Evolutionary conservation across 306 rosid species (phyloP).

Genomic region (Acacia crassicarpa): DNA sequence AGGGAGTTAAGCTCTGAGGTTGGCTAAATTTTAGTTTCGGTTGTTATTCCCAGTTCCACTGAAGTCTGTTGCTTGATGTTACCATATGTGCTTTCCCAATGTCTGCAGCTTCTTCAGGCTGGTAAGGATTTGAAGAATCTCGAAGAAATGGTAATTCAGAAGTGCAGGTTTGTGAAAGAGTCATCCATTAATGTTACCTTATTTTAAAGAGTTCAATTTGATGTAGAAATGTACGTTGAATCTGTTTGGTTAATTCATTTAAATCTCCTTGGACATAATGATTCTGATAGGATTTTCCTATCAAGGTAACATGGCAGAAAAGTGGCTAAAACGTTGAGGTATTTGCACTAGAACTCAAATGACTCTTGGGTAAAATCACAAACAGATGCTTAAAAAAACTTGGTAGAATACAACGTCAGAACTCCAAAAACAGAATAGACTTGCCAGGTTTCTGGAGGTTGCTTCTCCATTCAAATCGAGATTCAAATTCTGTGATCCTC

Average conservation of each 20-base stretch:
- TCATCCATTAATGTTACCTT: background rate
- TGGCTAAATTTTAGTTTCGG: constrained; percentile 22
- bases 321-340: background rate
- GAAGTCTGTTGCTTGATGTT: constrained; percentile 11
- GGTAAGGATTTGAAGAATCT: constrained; percentile 56
- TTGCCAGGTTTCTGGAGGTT: background rate
- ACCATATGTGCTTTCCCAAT: constrained; percentile 8
- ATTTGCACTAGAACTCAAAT: background rate
- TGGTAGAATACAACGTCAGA: background rate
- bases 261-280: background rate
- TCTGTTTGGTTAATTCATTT: background rate
- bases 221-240: background rate
- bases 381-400: background rate
- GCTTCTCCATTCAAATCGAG: background rate
- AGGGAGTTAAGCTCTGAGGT: constrained; percentile 60
- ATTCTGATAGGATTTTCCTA: background rate
- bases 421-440: background rate
- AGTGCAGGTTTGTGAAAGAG: constrained; percentile 64
- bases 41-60: constrained; percentile 13
- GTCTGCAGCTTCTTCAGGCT: constrained; percentile 61
- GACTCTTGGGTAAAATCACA: background rate
- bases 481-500: background rate
- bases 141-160: constrained; percentile 55
- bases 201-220: constrained; percentile 11
- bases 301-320: background rate